A percentile compares a stretch with the other conserved stretches of the same genome.
Evolutionary conservation across 2,329 filamentous ascomycete species (phyloP).

Genomic region (Annulohypoxylon truncatum): DNA sequence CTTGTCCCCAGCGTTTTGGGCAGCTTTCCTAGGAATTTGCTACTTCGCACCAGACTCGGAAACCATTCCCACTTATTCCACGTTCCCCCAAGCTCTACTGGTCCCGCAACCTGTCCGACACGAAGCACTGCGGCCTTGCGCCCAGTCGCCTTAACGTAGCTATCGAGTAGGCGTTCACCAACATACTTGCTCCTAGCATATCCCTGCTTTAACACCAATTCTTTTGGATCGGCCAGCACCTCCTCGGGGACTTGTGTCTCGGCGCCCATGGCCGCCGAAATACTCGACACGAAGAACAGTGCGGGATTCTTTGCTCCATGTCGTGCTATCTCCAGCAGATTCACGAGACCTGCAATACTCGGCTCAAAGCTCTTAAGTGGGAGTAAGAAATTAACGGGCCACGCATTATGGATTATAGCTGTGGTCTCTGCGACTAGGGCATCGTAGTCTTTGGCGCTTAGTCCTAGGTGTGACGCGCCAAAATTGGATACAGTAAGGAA

Average conservation of each 20-base stretch:
- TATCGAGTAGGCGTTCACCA: slow-evolving; percentile 46
- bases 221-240: slow-evolving; percentile 28
- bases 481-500: slow-evolving; percentile 39
- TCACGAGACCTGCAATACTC: slow-evolving; percentile 36
- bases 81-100: slow-evolving; percentile 36
- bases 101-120: slow-evolving; percentile 48
- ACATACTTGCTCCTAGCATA: slow-evolving; percentile 48
- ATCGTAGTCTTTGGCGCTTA: slow-evolving; percentile 33
- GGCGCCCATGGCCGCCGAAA: slow-evolving; percentile 41
- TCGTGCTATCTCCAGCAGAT: slow-evolving; percentile 39
- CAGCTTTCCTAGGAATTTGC: slow-evolving; percentile 39
- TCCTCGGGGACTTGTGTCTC: slow-evolving; percentile 38
- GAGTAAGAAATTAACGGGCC: slow-evolving; percentile 46
- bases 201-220: slow-evolving; percentile 41
- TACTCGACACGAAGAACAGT: slow-evolving; percentile 47
- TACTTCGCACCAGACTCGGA: slow-evolving; percentile 45
- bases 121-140: slow-evolving; percentile 42
- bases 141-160: slow-evolving; percentile 30
- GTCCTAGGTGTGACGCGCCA: slow-evolving; percentile 38
- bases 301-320: slow-evolving; percentile 17
- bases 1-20: slow-evolving; percentile 40
- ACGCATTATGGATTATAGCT: slow-evolving; percentile 45
- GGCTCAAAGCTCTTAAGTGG: slow-evolving; percentile 41
- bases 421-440: slow-evolving; percentile 33
- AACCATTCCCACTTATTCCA: slow-evolving; percentile 49